Base-by-base conservation (phyloP, 768 basidiomycete species). In the Macrolepiota dolichaula region DNA sequence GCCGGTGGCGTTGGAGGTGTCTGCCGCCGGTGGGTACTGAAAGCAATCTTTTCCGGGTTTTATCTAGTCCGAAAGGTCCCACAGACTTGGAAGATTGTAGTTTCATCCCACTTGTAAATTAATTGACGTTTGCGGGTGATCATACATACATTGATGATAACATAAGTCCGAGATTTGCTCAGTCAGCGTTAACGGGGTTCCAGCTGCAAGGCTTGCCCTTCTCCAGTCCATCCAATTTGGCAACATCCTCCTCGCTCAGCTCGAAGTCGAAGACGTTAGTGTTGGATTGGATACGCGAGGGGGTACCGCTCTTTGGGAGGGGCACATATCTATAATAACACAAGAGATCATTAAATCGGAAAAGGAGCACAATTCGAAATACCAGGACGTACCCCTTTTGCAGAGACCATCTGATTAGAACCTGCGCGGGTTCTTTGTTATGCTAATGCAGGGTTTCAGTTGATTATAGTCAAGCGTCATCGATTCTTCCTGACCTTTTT, bases 381-480 rank as follows among this genome's bases (percentile, higher is more conserved):
- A 49, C 25, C 47, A 22, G 17, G 7, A 73, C 81, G 42, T 64
- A 89, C 88, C 85, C 85, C 68, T 81, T 84, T 71, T 96, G 94
- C 44, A 96, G 74, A 19, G 92, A 94, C 91, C 94, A 96, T 22
- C 94, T 83, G 58, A 96, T 74, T 19, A 96, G 81, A 51, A 95
- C 78, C 67, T 96, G 93, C 15, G 92, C 85, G 6, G 81, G 80
- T 50, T 86, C 81, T 60, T 83, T 82, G 36, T 72, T 73, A 64
- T 84, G 72, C 86, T 91, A 62, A 22, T 56, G 25, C 29, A 61
- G 40, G n/a, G 17, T 42, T 19, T 27, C 37, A 46, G 40, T 25
- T 19, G 55, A 27, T 19, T 44, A 12, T 29, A 12, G 7, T 19
- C 19, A 6, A 10, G n/a, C 4, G 7, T 32, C 10, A 12, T 7